Evolutionary conservation across 495 filamentous ascomycete species (phyloP), one percentile per base, ranked within the genome.

Genomic region (Neurospora pannonica): DNA sequence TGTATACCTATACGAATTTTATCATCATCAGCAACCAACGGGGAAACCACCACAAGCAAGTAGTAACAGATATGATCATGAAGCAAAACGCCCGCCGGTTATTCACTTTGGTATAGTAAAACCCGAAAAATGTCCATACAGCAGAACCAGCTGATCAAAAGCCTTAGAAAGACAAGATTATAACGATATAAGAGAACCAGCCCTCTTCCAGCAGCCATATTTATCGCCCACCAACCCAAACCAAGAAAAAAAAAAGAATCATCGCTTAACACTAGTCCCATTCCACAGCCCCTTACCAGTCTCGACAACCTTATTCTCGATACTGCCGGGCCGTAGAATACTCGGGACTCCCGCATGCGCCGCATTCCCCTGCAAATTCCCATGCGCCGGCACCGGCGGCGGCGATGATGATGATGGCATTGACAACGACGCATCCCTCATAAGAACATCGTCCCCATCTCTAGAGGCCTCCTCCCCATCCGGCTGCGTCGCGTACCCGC

Each of bases 401-500:
- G 46, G 54, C 28, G 54, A 15, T 67, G 24, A 9, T 8, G 54
- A 67, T 19, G 46, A 75, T 77, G n/a, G 39, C 38, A 37, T 31
- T 24, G 76, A 73, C 3, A 75, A 39, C 31, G 77, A 75, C 34
- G 80, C 82, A 54, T 82, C 82, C 19, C 77, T 79, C 83, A 85
- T 86, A 24, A 75, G 74, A 13, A 83, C 80, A 40, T 86, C 48
- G 48, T 60, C 84, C 9, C 76, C 79, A 15, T 77, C 76, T 0
- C 28, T 67, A 31, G 54, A 67, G 2, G 28, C 54, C 15, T 40
- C 70, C 31, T 75, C 76, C 8, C 10, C 38, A 19, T 75, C 75
- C 75, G 78, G 72, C 74, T 80, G 74, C 76, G 79, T 85, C 19
- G 79, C 79, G 60, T 86, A 85, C 7, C 83, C 84, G 71, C 84